Percentiles rank a stretch among this genome's conserved stretches.
phyloP scores from a whole-genome alignment of 2,329 filamentous ascomycete species.

The Dendrostoma leiphaemia region DNA sequence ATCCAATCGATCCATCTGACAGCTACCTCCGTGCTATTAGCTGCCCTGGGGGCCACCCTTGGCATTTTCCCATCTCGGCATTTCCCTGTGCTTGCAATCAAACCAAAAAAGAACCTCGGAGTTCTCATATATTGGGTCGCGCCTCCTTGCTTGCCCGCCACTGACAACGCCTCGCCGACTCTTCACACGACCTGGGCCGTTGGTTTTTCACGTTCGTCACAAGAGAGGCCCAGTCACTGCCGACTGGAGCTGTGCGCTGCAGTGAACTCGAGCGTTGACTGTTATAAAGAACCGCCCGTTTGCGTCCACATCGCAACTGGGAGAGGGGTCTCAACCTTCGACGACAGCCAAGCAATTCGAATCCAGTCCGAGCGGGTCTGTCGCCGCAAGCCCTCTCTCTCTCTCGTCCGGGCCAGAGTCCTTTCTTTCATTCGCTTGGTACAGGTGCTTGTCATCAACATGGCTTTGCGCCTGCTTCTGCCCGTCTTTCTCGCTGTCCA shows the following conservation, averaged over 20 bases:
- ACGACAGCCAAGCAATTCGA: too few species aligned
- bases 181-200: not conserved
- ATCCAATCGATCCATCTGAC: too few species aligned
- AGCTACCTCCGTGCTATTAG: too few species aligned
- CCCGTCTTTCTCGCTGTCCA: slow-evolving; percentile 38
- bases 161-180: not conserved
- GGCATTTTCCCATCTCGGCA: too few species aligned
- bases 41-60: too few species aligned
- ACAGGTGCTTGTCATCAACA: slow-evolving; percentile 22
- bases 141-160: too few species aligned
- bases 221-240: not conserved
- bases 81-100: too few species aligned
- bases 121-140: too few species aligned
- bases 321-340: not conserved
- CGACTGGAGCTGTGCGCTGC: not conserved
- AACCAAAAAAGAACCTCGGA: too few species aligned
- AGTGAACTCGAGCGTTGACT: not conserved
- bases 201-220: not conserved
- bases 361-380: too few species aligned
- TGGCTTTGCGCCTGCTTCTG: slow-evolving; percentile 28
- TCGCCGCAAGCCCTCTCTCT: not conserved
- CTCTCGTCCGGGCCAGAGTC: too few species aligned
- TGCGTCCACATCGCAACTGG: not conserved
- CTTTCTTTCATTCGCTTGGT: not conserved
- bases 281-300: not conserved